These are phyloP conservation scores for Citropsis articulata DNA, from an alignment of 345 rosid genomes.

Conservation along the genomic window DNA sequence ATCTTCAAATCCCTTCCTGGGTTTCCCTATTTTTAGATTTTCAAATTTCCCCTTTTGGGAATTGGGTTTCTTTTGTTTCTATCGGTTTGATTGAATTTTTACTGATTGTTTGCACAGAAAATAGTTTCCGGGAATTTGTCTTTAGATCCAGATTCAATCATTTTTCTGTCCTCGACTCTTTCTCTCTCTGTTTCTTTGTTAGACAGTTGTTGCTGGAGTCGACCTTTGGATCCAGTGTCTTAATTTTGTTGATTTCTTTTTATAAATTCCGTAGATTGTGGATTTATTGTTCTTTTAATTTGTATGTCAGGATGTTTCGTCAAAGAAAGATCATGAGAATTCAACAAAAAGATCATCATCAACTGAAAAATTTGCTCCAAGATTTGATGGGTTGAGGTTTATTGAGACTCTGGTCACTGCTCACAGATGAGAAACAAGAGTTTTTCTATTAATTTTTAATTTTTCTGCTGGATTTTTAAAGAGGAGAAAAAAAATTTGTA, in stretches of 20 bases:
- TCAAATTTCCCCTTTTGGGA: neutral
- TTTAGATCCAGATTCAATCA: neutral
- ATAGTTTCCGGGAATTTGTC: neutral
- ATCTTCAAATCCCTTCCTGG: neutral
- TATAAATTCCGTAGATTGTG: neutral
- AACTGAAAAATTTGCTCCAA: conserved; percentile 67
- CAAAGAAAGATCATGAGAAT: conserved; percentile 33
- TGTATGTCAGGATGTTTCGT: conserved; percentile 24
- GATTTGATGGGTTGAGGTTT: conserved; percentile 81
- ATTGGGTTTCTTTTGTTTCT: neutral
- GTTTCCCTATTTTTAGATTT: conserved; percentile 4
- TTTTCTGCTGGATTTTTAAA: neutral
- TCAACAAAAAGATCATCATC: conserved; percentile 27
- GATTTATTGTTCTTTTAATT: neutral
- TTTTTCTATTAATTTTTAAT: neutral
- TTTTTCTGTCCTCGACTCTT: neutral
- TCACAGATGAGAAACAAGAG: conserved; percentile 47
- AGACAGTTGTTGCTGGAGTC: neutral
- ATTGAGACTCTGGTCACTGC: conserved; percentile 91
- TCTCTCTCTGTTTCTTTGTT: neutral
- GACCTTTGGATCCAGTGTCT: neutral
- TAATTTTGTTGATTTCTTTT: neutral
- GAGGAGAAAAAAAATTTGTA: neutral
- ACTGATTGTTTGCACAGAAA: conserved; percentile 20
- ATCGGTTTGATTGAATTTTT: neutral